Conservation (phyloP, 306 rosid genomes). For the Argentina anserina region DNA sequence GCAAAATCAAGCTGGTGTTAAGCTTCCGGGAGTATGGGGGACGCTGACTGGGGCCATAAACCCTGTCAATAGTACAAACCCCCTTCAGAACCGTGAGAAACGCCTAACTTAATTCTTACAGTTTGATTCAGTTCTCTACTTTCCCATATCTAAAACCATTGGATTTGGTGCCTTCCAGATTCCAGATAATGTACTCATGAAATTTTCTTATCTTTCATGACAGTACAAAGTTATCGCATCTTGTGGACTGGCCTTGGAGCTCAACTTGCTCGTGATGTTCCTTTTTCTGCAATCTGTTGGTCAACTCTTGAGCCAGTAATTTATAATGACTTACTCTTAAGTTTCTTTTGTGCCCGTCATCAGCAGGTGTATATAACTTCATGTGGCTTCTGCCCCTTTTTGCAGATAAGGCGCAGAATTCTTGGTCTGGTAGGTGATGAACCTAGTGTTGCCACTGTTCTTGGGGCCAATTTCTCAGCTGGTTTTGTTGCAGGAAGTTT, state of each 20-base stretch:
- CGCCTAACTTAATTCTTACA: constrained; percentile 5
- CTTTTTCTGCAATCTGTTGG: constrained; percentile 98
- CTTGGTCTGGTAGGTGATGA: constrained; percentile 56
- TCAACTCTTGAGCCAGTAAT: constrained; percentile 90
- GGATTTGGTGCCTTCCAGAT: background rate
- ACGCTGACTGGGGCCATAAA: constrained; percentile 64
- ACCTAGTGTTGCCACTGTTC: constrained; percentile 48
- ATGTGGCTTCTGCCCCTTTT: constrained; percentile 17
- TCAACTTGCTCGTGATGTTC: constrained; percentile 90
- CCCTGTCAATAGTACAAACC: constrained; percentile 43
- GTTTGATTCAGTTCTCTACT: constrained; percentile 20
- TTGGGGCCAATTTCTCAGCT: constrained; percentile 83
- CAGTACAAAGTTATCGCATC: constrained; percentile 62
- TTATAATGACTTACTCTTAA: constrained; percentile 6
- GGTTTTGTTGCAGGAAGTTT: constrained; percentile 85
- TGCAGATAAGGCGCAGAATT: constrained; percentile 63
- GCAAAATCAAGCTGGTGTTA: constrained; percentile 42
- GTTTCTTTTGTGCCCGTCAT: constrained; percentile 17
- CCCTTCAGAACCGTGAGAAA: constrained; percentile 50
- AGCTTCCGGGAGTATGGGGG: constrained; percentile 78
- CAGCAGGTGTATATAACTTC: constrained; percentile 25
- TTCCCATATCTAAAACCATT: background rate
- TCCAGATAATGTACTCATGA: constrained; percentile 16
- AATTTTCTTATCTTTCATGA: background rate
- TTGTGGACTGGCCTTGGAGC: constrained; percentile 99